Base-by-base conservation (phyloP, 441 rosid species). In the Omphalea diandra region DNA sequence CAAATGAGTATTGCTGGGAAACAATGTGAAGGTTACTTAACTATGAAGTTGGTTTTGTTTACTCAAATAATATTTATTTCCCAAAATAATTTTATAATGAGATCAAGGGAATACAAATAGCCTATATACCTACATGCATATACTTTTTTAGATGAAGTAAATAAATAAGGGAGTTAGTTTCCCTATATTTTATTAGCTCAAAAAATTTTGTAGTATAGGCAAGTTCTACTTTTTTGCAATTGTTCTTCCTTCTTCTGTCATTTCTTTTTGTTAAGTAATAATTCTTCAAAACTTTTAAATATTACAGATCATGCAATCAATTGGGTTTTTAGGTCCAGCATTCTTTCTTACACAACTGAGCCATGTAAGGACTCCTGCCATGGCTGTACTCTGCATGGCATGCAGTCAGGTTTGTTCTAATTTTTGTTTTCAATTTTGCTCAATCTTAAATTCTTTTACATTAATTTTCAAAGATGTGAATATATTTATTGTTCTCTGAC, bases 381-480 rank as follows among this genome's bases (percentile, higher is more conserved):
- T 94, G 89, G 99, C 99, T 47, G 99, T 94, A 75, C 77, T 94
- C 67, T 94, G 99, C 85, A 94, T 94, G 99, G 96, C 99, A 60
- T 92, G 97, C 84, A 88, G 97, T 83, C 99, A 94, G 99, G 99
- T 94, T 76, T 73, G 82, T 60, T 66, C 69, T 56, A 35, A 22
- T 27, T 47, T 35, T 47, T 35, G 2, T 47, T 71, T 24, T 77
- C 59, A 69, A n/a, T 73, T 74, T 68, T 29, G n/a, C 29, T 44
- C 7, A 18, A 46, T 40, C 60, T 73, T 38, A 9, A 56, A 53
- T 64, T 36, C 1, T n/a, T 32, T 18, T 67, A 67, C 29, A 5
- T 53, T 55, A 20, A 18, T 71, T 46, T 52, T 49, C 54, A 65
- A 40, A 55, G 47, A 50, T 67, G 44, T 64, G 27, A 49, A 24